These are phyloP conservation scores for Waltiozyma sp. DNA, from an alignment of 1,139 yeast species.

Conservation along the genomic window DNA sequence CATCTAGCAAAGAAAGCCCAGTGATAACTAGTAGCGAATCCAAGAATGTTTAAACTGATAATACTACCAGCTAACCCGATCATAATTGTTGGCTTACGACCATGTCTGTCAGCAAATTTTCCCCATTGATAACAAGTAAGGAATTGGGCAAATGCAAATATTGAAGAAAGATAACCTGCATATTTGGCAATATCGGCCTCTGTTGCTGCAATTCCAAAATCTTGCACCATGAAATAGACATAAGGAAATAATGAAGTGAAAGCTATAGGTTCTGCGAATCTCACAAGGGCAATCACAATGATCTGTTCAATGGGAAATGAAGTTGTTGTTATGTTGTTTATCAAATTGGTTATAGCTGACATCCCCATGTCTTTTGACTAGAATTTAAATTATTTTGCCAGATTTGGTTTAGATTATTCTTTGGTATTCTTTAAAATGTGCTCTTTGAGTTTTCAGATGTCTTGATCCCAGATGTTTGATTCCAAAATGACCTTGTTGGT, in stretches of 20 bases:
- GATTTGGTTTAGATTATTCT: too few relatives aligned
- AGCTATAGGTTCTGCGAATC: slow-evolving; percentile 53
- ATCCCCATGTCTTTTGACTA: too few relatives aligned
- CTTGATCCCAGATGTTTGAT: too few relatives aligned
- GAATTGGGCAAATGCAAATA: slow-evolving; percentile 43
- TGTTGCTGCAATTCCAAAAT: slow-evolving; percentile 39
- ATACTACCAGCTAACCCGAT: slow-evolving; percentile 42
- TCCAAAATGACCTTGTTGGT: too few relatives aligned
- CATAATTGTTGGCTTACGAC: slow-evolving; percentile 45
- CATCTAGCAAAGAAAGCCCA: slow-evolving; percentile 42
- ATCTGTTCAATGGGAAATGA: slow-evolving; percentile 41
- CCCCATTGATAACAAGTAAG: slow-evolving; percentile 53
- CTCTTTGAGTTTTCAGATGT: too few relatives aligned
- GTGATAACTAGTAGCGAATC: slow-evolving; percentile 38
- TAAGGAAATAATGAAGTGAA: slow-evolving; percentile 57
- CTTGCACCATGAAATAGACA: slow-evolving; percentile 51
- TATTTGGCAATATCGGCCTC: slow-evolving; percentile 44
- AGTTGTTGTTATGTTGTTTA: background rate
- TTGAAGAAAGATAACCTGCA: slow-evolving; percentile 48
- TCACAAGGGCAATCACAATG: slow-evolving; percentile 31
- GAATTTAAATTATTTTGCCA: too few relatives aligned
- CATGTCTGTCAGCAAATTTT: slow-evolving; percentile 38
- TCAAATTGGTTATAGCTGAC: too few relatives aligned
- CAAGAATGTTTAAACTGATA: slow-evolving; percentile 37
- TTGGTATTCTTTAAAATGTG: too few relatives aligned